Evolutionary conservation across 331 rosid genomes (phyloP).

Genomic region (Quercus tomentella): DNA sequence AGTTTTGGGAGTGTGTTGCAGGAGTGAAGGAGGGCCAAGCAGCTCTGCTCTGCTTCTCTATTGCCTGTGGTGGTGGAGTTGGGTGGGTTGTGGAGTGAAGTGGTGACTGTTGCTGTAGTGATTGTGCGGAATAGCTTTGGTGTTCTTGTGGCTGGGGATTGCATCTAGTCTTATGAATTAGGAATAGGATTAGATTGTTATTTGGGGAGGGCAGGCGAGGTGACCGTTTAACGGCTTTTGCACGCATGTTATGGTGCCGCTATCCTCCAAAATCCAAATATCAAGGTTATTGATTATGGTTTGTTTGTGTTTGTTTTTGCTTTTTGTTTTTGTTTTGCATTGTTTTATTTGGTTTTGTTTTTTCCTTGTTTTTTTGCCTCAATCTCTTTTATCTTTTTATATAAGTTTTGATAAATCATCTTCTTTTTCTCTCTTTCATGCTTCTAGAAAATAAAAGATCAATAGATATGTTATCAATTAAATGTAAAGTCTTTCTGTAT

Average conservation of each 20-base stretch:
- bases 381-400: too few species aligned
- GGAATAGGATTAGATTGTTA: too few species aligned
- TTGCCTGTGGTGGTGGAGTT: slow-evolving; percentile 18
- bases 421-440: rapidly evolving
- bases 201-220: not conserved
- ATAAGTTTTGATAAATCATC: too few species aligned
- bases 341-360: too few species aligned
- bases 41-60: slow-evolving; percentile 67
- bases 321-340: too few species aligned
- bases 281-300: too few species aligned
- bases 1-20: slow-evolving; percentile 43
- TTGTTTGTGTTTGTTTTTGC: too few species aligned
- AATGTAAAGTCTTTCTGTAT: too few species aligned
- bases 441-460: rapidly evolving
- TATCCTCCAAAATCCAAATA: too few species aligned
- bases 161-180: slow-evolving; percentile 28
- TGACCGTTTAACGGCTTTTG: not conserved
- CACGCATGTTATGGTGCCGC: too few species aligned
- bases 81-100: slow-evolving; percentile 15
- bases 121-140: slow-evolving; percentile 18
- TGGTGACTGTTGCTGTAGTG: not conserved
- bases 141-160: slow-evolving; percentile 13
- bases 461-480: too few species aligned
- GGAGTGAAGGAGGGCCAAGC: slow-evolving; percentile 51
- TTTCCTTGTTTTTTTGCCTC: too few species aligned